Evolutionary conservation across 139 green algal species (phyloP), one percentile per base, ranked within the genome.

Genomic region (Eudorina sp.): DNA sequence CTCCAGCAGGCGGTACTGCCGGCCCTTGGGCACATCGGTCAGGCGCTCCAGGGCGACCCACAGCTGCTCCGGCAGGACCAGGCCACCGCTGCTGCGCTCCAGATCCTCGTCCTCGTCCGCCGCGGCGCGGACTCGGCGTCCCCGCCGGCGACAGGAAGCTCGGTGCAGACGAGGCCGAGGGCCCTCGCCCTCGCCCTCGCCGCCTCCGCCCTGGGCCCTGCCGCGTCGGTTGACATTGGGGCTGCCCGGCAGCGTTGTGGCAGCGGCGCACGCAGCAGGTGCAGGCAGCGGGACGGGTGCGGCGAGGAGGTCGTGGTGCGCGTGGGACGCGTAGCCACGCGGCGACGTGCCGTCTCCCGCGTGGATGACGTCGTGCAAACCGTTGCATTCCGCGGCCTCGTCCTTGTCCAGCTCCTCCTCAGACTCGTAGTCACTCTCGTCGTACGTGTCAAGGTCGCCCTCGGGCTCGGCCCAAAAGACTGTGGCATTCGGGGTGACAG

Each of bases 31-130:
- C 8, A 62, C 81, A 16, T 81, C 83, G 83, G 68, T 82, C 48
- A 88, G 83, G 34, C 83, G 48, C 27, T 81, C 68, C 83, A 68
- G 81, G 2, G 68, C 83, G 29, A 72, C 66, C 83, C 83, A 88
- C 27, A 88, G 46, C 83, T 88, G 62, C 68, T 88, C 83, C 1
- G 83, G 83, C 38, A 88, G 83, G 68, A 88, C 68, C 34, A 88
- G 68, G 2, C 68, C 83, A 1, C 64, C 45, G 27, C 79, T 25
- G 51, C 36, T 68, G 7, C 16, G 36, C 11, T 58, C 38, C 19
- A 53, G 31, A 19, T 84, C 58, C 29, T 43, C 41, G 41, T 77
- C 62, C 2, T 68, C 76, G 27, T 41, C 14, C 46, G 7, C 53
- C 11, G 31, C 76, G n/a, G 9, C n/a, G 19, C 8, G 29, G 27